Conservation (phyloP, 1,284 basidiomycete genomes). For the Kalmanozyma brasiliensis region DNA sequence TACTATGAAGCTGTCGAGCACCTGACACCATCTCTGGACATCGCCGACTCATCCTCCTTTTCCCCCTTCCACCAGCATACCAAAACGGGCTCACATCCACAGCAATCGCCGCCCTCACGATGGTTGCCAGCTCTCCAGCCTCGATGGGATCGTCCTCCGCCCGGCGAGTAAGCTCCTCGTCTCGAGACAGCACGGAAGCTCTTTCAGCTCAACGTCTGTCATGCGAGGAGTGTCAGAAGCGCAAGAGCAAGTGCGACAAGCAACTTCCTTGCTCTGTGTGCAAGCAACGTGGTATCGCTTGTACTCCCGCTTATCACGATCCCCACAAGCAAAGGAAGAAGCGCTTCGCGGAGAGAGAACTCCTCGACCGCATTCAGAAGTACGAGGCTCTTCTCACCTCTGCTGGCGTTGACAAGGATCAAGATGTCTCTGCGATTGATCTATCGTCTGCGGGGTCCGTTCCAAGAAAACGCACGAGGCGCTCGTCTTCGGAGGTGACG, state of each 20-base stretch:
- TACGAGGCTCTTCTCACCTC: slow-evolving; percentile 13
- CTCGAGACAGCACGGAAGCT: not conserved
- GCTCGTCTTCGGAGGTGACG: not conserved
- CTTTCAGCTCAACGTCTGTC: slow-evolving; percentile 8
- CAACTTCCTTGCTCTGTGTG: slow-evolving; percentile 13
- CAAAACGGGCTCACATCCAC: no score
- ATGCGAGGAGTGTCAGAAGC: slow-evolving; percentile 17
- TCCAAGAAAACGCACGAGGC: slow-evolving; percentile 1
- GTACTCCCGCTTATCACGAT: slow-evolving; percentile 9
- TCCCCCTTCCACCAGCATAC: no score
- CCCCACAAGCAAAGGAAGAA: slow-evolving; percentile 18
- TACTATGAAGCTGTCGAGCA: no score
- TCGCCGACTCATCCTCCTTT: no score
- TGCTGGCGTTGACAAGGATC: slow-evolving; percentile 7
- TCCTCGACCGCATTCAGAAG: slow-evolving; percentile 18
- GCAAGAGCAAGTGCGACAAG: slow-evolving; percentile 28
- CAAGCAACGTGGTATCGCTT: slow-evolving; percentile 10
- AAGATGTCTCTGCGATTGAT: not conserved
- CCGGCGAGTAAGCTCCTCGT: not conserved
- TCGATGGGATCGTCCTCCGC: not conserved
- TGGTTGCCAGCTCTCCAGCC: not conserved
- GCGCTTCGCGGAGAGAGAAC: slow-evolving; percentile 14
- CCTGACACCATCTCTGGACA: no score
- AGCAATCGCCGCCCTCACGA: no score
- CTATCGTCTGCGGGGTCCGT: not conserved